Percentiles rank a stretch among this genome's conserved stretches.
These are phyloP conservation scores for Phytophthora citrophthora DNA, from an alignment of 352 stramenopile genomes.

Conservation along the genomic window DNA sequence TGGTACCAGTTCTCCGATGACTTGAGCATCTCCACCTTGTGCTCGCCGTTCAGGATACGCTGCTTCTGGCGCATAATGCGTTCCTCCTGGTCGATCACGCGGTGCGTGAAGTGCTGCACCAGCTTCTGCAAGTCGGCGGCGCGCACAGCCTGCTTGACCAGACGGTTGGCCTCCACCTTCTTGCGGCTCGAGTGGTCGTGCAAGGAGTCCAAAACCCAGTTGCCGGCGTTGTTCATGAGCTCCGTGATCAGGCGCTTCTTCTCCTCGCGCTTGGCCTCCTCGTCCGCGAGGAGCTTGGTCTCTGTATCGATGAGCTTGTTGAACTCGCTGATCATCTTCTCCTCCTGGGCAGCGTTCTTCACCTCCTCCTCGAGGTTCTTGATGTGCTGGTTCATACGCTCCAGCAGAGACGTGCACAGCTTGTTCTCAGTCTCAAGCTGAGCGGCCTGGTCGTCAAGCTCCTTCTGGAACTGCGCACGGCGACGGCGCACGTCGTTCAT, in stretches of 20 bases:
- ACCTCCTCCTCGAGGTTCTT: conserved; percentile 81
- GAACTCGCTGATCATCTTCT: conserved; percentile 79
- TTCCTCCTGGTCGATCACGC: conserved; percentile 90
- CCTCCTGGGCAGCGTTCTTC: conserved; percentile 71
- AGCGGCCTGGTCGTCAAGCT: conserved; percentile 75
- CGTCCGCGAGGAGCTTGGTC: conserved; percentile 77
- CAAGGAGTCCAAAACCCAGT: conserved; percentile 85
- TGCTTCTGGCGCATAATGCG: conserved; percentile 92
- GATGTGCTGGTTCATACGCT: conserved; percentile 88
- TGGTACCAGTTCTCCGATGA: conserved; percentile 90
- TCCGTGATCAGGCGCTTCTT: conserved; percentile 89
- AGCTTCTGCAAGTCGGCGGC: conserved; percentile 87
- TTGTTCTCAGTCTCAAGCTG: conserved; percentile 83
- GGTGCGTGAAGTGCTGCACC: conserved; percentile 90
- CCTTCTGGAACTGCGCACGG: conserved; percentile 84
- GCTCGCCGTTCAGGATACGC: conserved; percentile 88
- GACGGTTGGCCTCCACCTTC: conserved; percentile 85
- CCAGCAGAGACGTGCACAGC: conserved; percentile 77
- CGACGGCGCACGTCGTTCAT: conserved; percentile 88
- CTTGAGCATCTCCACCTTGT: conserved; percentile 93
- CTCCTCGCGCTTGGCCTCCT: conserved; percentile 87
- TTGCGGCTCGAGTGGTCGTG: conserved; percentile 89
- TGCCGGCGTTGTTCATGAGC: conserved; percentile 87
- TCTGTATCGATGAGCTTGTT: conserved; percentile 73
- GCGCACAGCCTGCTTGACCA: conserved; percentile 84